Conservation (phyloP, 202 grass and related monocot species). For the Dendrocalamus latiflorus region DNA sequence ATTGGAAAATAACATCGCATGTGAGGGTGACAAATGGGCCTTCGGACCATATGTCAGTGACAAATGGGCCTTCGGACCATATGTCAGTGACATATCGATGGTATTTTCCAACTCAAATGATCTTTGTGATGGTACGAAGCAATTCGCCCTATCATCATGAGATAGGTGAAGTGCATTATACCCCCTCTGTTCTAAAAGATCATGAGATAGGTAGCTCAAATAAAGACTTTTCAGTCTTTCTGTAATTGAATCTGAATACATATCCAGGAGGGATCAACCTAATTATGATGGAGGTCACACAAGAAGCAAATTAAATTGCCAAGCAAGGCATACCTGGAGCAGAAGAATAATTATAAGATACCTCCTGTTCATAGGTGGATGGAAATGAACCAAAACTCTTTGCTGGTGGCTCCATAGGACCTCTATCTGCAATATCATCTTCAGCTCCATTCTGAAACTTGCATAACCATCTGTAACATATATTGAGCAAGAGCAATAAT, state of each 20-base stretch:
- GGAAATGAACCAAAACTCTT: slow-evolving; percentile 56
- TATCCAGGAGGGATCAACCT: slow-evolving; percentile 28
- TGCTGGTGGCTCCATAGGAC: slow-evolving; percentile 28
- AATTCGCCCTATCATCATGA: not conserved
- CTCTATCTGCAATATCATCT: slow-evolving; percentile 62
- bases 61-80: too few species aligned
- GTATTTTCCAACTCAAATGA: too few species aligned
- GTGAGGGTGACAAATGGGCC: too few species aligned
- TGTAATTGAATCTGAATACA: slow-evolving; percentile 13
- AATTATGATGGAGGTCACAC: slow-evolving; percentile 20
- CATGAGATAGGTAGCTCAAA: not conserved
- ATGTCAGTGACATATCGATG: too few species aligned
- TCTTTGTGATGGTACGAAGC: too few species aligned
- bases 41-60: too few species aligned
- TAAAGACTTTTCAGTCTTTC: slow-evolving; percentile 19
- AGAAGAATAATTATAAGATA: slow-evolving; percentile 79
- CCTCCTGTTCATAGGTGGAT: slow-evolving; percentile 65
- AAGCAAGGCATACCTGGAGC: slow-evolving; percentile 63
- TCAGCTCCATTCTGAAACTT: slow-evolving; percentile 44
- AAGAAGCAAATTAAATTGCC: slow-evolving; percentile 32
- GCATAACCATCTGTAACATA: slow-evolving; percentile 31
- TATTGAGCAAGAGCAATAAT: slow-evolving; percentile 33
- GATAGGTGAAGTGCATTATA: not conserved
- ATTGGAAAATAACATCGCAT: too few species aligned
- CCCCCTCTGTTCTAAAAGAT: not conserved